Evolutionary conservation across 2,329 filamentous ascomycete species (phyloP), one percentile per base, ranked within the genome.

Genomic region (Penicillium capsulatum): DNA sequence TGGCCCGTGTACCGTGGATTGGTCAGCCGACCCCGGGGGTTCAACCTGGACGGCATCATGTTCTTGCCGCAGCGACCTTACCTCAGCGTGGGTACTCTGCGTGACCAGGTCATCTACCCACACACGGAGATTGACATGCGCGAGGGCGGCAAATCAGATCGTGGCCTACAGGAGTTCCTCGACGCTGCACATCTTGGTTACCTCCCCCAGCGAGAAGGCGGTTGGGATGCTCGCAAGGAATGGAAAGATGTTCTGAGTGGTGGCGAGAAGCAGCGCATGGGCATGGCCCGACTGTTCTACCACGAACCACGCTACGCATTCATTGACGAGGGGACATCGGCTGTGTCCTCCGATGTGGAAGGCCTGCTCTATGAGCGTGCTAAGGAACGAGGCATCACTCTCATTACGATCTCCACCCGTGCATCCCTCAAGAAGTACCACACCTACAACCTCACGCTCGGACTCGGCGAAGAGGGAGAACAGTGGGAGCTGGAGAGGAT

Each of bases 201-300:
- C 64, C 76, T 98, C 1, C 86, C 88, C 1, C 81, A 90, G 34
- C 81, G 92, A 11, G 92, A 98, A 71, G 92, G 92, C 27, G 92
- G 92, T 10, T 97, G 89, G 89, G 88, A 98, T 60, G 92, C 88
- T 3, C 79, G 88, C 40, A 97, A 98, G 67, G 90, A 95, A 61
- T 98, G 92, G 92, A 96, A 97, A 68, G 91, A 97, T 54, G 88
- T 98, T 3, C 74, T 98, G n/a, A 91, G 84, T 50, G 92, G 92
- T 27, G 92, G 92, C 9, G 92, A 98, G 74, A 98, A 98, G 71
- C 92, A 98, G 69, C 76, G 92, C 15, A 87, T 98, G 78, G 88
- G 81, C 0, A 88, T 98, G 55, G 91, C 94, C 3, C 75, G 92
- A 31, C 65, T 98, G 34, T 71, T 97, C 28, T 98, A 98, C 59